Percentiles rank a stretch among this genome's conserved stretches.
Conservation (phyloP, 306 rosid genomes). For the cucumber (Cucumis sativus) region Cucumber_9930_V3 NC_026656.2:22188501-22189000, state of each 20-base stretch:
- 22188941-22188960: slow-evolving; percentile 75
- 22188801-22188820: not conserved
- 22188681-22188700: not conserved
- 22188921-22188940: slow-evolving; percentile 47
- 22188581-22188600: slow-evolving; percentile 88
- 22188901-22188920: slow-evolving; percentile 23
- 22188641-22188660: not conserved
- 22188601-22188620: slow-evolving; percentile 83
- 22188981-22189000: slow-evolving; percentile 79
- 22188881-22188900: slow-evolving; percentile 41
- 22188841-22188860: slow-evolving; percentile 38
- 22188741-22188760: not conserved
- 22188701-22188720: not conserved
- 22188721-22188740: not conserved
- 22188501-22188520: slow-evolving; percentile 87
- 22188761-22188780: not conserved
- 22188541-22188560: slow-evolving; percentile 58
- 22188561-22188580: slow-evolving; percentile 51
- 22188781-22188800: not conserved
- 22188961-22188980: slow-evolving; percentile 64
- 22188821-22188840: slow-evolving; percentile 54
- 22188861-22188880: slow-evolving; percentile 40
- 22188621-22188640: slow-evolving; percentile 19
- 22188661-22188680: not conserved
- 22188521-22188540: slow-evolving; percentile 98